Percentiles rank a stretch among this genome's conserved stretches.
phyloP scores from a whole-genome alignment of 495 filamentous ascomycete species.

The Recurvomyces mirabilis region DNA sequence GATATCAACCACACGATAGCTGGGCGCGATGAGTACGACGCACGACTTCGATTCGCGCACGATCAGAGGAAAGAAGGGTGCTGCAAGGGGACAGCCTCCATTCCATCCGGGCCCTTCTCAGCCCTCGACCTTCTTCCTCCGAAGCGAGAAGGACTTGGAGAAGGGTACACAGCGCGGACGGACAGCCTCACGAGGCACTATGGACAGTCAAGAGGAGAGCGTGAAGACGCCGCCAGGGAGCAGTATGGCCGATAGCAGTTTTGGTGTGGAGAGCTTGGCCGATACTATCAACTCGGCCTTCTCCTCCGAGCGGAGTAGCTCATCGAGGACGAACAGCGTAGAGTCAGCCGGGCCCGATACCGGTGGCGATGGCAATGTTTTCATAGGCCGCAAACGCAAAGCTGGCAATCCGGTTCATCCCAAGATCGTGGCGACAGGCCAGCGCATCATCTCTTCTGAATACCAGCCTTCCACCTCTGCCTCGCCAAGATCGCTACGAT shows the following conservation, averaged over 20 bases:
- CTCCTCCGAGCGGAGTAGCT: constrained; percentile 23
- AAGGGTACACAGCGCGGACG: constrained; percentile 13
- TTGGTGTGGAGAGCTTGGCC: constrained; percentile 54
- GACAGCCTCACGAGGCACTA: constrained; percentile 5
- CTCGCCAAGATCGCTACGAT: constrained; percentile 12
- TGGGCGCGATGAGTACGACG: constrained; percentile 12
- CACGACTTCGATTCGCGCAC: constrained; percentile 4
- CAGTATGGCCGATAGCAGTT: constrained; percentile 35
- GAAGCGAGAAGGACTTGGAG: constrained; percentile 31
- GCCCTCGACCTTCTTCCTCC: constrained; percentile 32
- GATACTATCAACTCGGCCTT: constrained; percentile 39
- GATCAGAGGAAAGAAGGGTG: constrained; percentile 23
- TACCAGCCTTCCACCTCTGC: constrained; percentile 19
- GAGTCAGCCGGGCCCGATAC: constrained; percentile 2
- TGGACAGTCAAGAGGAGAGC: constrained; percentile 3
- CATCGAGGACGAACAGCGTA: constrained; percentile 20
- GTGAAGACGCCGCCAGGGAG: constrained; percentile 1
- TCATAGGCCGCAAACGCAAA: constrained; percentile 17
- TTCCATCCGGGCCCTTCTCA: constrained; percentile 19
- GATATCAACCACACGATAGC: background rate
- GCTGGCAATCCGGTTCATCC: constrained; percentile 20
- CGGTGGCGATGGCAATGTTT: constrained; percentile 4
- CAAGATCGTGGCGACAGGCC: constrained; percentile 17
- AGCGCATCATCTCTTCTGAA: constrained; percentile 20
- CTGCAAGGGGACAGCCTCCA: constrained; percentile 11